Evolutionary conservation across 129 eudicot genomes (phyloP).

Genomic region (Lactuca saligna): DNA sequence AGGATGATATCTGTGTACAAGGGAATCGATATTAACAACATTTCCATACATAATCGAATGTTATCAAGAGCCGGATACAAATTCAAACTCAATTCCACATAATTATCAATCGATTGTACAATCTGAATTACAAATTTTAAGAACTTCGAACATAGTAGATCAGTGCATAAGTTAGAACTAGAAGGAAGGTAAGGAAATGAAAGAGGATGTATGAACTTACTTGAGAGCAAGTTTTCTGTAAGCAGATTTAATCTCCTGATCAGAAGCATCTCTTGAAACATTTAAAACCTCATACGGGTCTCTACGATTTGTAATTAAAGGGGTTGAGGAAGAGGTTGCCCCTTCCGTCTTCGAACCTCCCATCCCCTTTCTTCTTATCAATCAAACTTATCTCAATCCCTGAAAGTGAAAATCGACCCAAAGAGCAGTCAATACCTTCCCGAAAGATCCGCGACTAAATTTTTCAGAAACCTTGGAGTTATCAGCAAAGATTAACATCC

Average conservation of each 20-base stretch:
- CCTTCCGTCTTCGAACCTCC: conserved; percentile 63
- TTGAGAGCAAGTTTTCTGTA: conserved; percentile 97
- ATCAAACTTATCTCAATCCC: conserved; percentile 9
- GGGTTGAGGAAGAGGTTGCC: conserved; percentile 44
- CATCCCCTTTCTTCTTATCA: conserved; percentile 21
- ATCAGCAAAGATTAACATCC: background rate
- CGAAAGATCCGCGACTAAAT: conserved; percentile 2
- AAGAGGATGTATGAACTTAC: conserved; percentile 37
- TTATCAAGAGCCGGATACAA: background rate
- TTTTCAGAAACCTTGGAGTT: background rate
- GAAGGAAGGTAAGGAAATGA: background rate
- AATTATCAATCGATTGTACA: background rate
- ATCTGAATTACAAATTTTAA: background rate
- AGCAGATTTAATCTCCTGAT: conserved; percentile 94
- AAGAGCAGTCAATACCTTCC: conserved; percentile 9
- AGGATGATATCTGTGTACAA: conserved; percentile 77
- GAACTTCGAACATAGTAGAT: background rate
- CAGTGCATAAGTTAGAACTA: background rate
- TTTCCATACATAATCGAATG: background rate
- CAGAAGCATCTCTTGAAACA: conserved; percentile 75
- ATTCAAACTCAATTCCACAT: conserved; percentile 8
- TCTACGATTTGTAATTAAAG: conserved; percentile 51
- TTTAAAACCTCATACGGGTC: conserved; percentile 91
- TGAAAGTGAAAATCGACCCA: conserved; percentile 3
- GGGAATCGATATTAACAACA: conserved; percentile 15